Evolutionary conservation across 2,329 filamentous ascomycete genomes (phyloP).

Genomic region (Phyllosticta ampelicida): DNA sequence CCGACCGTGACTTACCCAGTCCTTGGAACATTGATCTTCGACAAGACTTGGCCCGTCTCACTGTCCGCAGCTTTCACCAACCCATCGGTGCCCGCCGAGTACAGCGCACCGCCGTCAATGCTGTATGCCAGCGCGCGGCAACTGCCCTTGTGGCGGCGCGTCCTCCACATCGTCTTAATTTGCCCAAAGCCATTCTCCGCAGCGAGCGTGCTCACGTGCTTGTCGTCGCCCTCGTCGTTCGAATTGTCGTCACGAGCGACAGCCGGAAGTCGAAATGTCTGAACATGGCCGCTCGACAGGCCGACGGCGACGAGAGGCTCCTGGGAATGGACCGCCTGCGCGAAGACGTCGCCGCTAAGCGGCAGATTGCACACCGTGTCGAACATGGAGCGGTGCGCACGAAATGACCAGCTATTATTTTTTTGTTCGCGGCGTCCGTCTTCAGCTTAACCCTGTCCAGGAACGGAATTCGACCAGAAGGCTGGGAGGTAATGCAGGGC

Average conservation of each 20-base stretch:
- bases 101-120: conserved; percentile 60
- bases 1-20: conserved; percentile 23
- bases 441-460: background rate
- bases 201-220: conserved; percentile 13
- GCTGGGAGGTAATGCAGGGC: background rate
- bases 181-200: conserved; percentile 56
- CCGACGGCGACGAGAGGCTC: conserved; percentile 81
- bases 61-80: conserved; percentile 50
- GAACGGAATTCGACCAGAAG: background rate
- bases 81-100: conserved; percentile 51
- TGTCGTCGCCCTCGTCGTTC: conserved; percentile 39
- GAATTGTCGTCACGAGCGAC: conserved; percentile 38
- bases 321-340: conserved; percentile 74
- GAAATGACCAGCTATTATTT: background rate
- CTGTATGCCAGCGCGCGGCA: conserved; percentile 74
- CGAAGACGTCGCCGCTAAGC: conserved; percentile 75
- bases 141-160: conserved; percentile 84
- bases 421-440: background rate
- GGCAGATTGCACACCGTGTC: conserved; percentile 88
- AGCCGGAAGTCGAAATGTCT: conserved; percentile 66
- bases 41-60: conserved; percentile 55
- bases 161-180: conserved; percentile 78
- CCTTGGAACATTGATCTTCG: conserved; percentile 68
- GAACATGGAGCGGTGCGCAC: conserved; percentile 55
- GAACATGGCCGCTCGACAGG: conserved; percentile 72